Percentiles rank a stretch among this genome's conserved stretches.
Evolutionary conservation across 2,329 filamentous ascomycete genomes (phyloP).

Genomic region (Alternaria gansuensis): DNA sequence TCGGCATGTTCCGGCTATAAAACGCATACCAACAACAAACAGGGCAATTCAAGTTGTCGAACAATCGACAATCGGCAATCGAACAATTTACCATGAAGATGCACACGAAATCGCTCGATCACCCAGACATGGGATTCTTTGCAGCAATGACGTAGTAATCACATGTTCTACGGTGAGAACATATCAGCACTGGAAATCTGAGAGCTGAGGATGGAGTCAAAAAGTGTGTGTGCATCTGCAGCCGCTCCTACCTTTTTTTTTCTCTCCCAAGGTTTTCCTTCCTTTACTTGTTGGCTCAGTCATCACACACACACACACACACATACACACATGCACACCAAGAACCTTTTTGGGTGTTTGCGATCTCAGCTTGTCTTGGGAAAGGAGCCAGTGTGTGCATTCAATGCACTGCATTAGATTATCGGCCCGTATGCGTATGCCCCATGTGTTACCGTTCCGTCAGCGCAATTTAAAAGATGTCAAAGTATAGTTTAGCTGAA

Average conservation of each 20-base stretch:
- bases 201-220: background rate
- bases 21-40: background rate
- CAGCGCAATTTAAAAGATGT: background rate
- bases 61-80: background rate
- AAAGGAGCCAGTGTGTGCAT: background rate
- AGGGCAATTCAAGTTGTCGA: background rate
- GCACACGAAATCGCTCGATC: background rate
- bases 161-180: constrained; percentile 1
- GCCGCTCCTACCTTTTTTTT: background rate
- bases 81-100: too few species aligned
- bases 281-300: background rate
- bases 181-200: background rate
- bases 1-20: constrained; percentile 1
- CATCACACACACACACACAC: background rate
- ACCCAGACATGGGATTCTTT: background rate
- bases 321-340: background rate
- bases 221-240: background rate
- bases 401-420: background rate
- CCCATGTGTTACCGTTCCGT: background rate
- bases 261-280: background rate
- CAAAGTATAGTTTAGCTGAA: constrained; percentile 1
- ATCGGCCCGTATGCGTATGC: background rate
- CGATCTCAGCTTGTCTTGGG: background rate
- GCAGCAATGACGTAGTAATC: background rate
- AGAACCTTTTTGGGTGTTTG: background rate